These are phyloP conservation scores for Lumnitzera littorea DNA, from an alignment of 345 rosid species.

Conservation along the genomic window DNA sequence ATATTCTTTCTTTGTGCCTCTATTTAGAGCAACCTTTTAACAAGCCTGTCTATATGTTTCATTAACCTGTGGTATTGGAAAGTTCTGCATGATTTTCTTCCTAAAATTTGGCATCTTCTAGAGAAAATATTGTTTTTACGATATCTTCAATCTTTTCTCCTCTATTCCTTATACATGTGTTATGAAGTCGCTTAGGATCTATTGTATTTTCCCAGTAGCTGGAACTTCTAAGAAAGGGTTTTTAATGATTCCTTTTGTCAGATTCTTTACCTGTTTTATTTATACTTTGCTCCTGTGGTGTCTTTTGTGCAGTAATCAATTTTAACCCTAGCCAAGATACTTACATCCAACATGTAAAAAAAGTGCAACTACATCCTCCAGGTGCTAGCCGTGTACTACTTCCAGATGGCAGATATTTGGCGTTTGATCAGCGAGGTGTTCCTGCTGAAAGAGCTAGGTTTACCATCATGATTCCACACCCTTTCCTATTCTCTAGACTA, in stretches of 20 bases:
- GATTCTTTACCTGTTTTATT: not conserved
- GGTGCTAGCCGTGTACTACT: constrained; percentile 53
- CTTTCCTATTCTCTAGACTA: constrained; percentile 82
- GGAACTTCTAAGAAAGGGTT: too few relatives aligned
- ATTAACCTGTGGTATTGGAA: too few relatives aligned
- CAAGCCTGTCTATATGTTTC: too few relatives aligned
- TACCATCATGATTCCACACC: constrained; percentile 64
- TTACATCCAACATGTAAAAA: constrained; percentile 34
- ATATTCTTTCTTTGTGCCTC: too few relatives aligned
- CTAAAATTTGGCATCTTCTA: too few relatives aligned
- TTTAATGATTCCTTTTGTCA: not conserved
- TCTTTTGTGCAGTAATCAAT: constrained; percentile 49
- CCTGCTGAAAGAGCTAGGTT: constrained; percentile 59
- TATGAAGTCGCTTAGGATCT: not conserved
- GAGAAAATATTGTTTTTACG: too few relatives aligned
- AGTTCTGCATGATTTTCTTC: too few relatives aligned
- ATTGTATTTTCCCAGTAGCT: not conserved
- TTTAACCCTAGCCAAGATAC: constrained; percentile 30
- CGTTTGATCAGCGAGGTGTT: constrained; percentile 71
- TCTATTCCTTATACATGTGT: too few relatives aligned
- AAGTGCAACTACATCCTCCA: constrained; percentile 58
- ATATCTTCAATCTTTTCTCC: too few relatives aligned
- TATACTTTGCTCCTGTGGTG: constrained; percentile 4
- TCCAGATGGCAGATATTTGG: constrained; percentile 82
- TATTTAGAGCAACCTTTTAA: too few relatives aligned